Evolutionary conservation across 805 yeast genomes (phyloP), one percentile per base, ranked within the genome.

Genomic region (Candida vartiovaarae): DNA sequence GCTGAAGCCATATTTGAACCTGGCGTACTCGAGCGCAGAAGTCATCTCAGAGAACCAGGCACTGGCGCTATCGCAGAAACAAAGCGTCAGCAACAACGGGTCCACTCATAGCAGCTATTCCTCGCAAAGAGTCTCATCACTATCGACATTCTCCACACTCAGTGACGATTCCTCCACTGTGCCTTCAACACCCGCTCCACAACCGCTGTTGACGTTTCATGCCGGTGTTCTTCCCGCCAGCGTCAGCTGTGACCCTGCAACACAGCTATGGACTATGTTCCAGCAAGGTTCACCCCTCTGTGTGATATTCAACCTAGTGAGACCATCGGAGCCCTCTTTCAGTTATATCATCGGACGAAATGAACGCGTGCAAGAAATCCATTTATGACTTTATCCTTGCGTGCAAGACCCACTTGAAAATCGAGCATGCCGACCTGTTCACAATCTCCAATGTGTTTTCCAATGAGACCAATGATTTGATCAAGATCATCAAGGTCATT

Each of bases 261-360:
- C 96, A 2, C 90, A 88, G 49, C 61, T 93, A 36, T 85, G 96
- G 79, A 82, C 87, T 52, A 67, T 93, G 31, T 81, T 93, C 56
- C 95, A 91, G 56, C 88, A 85, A 56, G 99, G 98, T 8, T 82
- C 95, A 3, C 95, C 98, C 4, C 68, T 93, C 35, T 90, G 98
- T 62, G 75, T 87, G 35, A 67, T 91, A 6, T 87, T 84, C 69
- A 91, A 93, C 64, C 69, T 79, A 10, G 72, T 88, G 23, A 72
- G 71, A 43, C 81, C 82, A 2, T 72, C 72, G 33, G 71, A 74
- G 43, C 77, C 80, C 43, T n/a, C 67, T 84, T 37, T 73, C 82
- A 2, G 74, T 81, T 11, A 77, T 83, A 6, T 76, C 83, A 20
- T 79, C 91, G 31, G 91, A 84, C 57, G 96, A 91, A 60, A 60